Evolutionary conservation across 176 grass and related monocot species (phyloP).

Genomic region (Bonia amplexicaulis): DNA sequence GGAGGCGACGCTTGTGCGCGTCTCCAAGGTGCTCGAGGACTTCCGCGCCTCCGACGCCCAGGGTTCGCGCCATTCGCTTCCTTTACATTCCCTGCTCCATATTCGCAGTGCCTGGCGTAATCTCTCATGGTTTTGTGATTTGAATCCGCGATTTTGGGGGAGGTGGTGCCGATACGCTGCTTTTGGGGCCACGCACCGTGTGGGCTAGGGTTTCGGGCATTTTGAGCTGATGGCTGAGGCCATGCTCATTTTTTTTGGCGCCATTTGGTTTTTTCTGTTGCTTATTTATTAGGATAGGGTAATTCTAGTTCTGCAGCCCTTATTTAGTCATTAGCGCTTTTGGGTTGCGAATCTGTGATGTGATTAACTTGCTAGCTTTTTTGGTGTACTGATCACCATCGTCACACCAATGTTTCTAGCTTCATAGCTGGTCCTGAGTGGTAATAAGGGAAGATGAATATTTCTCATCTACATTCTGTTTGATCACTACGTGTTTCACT

Average conservation of each 20-base stretch:
- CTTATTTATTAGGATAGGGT: not conserved
- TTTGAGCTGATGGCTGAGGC: not conserved
- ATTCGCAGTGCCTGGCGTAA: not conserved
- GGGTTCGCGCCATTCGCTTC: constrained; percentile 40
- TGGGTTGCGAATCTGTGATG: not conserved
- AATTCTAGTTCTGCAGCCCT: not conserved
- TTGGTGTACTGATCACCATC: not conserved
- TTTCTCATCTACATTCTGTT: not conserved
- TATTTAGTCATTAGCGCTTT: not conserved
- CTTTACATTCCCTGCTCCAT: not conserved
- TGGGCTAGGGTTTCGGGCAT: not conserved
- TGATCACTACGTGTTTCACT: not conserved
- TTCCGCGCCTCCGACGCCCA: constrained; percentile 52
- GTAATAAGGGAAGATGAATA: not conserved
- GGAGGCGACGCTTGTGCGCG: constrained; percentile 37
- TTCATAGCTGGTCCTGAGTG: not conserved
- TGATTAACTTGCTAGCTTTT: not conserved
- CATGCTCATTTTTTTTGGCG: not conserved
- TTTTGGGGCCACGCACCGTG: not conserved
- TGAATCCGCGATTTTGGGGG: not conserved
- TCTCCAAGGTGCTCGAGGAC: constrained; percentile 45
- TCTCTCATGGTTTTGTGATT: not conserved
- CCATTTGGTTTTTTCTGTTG: not conserved
- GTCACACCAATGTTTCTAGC: not conserved
- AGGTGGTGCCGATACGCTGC: not conserved